Conservation (phyloP, 805 yeast genomes). For the Yamadazyma akitaensis region DNA sequence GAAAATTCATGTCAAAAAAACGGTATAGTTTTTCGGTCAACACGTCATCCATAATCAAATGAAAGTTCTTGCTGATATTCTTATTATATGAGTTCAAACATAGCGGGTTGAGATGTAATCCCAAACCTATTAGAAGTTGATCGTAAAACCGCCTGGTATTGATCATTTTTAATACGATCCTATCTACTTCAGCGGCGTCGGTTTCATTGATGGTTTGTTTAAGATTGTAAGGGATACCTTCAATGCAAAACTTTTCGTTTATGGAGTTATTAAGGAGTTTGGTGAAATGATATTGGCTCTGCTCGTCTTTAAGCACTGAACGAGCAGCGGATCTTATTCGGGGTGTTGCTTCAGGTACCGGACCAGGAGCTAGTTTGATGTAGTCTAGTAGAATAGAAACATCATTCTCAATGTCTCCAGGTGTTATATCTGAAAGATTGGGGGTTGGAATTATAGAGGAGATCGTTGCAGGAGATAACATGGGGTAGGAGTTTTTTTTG, state of each 20-base stretch:
- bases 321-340: slow-evolving; percentile 36
- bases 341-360: slow-evolving; percentile 23
- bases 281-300: slow-evolving; percentile 31
- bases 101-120: slow-evolving; percentile 18
- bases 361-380: slow-evolving; percentile 9
- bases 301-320: slow-evolving; percentile 33
- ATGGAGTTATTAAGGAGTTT: slow-evolving; percentile 33
- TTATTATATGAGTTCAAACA: slow-evolving; percentile 23
- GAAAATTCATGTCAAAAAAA: slow-evolving; percentile 12
- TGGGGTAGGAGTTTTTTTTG: background rate
- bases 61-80: slow-evolving; percentile 29
- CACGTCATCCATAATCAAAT: slow-evolving; percentile 12
- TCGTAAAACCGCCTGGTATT: slow-evolving; percentile 22
- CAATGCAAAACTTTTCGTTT: slow-evolving; percentile 9
- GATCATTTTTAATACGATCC: slow-evolving; percentile 10
- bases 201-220: background rate
- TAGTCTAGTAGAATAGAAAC: slow-evolving; percentile 12
- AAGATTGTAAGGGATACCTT: background rate
- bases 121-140: slow-evolving; percentile 17
- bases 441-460: slow-evolving; percentile 10
- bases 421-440: slow-evolving; percentile 4
- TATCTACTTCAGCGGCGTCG: background rate
- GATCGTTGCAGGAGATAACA: background rate
- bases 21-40: slow-evolving; percentile 9
- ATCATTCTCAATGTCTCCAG: slow-evolving; percentile 14